A percentile compares a stretch with the other conserved stretches of the same genome.
These are phyloP conservation scores for Nothophoma quercina DNA, from an alignment of 2,329 filamentous ascomycete genomes.

Conservation along the genomic window DNA sequence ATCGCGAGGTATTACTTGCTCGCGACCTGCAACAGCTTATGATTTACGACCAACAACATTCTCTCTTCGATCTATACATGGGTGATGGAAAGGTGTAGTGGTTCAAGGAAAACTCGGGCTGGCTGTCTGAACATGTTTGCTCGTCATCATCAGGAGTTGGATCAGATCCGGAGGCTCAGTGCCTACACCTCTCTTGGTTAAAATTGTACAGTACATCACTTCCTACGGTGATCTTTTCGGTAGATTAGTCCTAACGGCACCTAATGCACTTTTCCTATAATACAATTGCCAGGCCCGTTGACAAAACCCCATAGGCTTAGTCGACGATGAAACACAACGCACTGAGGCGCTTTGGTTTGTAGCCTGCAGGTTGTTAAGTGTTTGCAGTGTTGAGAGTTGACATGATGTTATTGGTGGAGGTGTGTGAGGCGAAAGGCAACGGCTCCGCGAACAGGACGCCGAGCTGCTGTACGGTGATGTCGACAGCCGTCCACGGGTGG, in stretches of 20 bases:
- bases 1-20: too few relatives aligned
- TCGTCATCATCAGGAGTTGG: neutral
- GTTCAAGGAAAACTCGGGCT: neutral
- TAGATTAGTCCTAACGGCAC: neutral
- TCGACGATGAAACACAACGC: too few relatives aligned
- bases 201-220: neutral
- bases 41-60: neutral
- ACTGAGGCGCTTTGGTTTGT: too few relatives aligned
- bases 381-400: neutral
- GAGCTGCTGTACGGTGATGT: constrained; percentile 5
- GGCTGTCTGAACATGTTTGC: constrained; percentile 16
- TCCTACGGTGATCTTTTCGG: neutral
- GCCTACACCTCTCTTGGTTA: neutral
- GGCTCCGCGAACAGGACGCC: constrained; percentile 7
- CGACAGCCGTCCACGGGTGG: neutral
- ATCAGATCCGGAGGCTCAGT: neutral
- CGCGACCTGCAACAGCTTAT: neutral
- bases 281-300: too few relatives aligned
- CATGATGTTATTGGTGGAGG: constrained; percentile 10
- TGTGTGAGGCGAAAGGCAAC: neutral
- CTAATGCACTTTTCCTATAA: neutral
- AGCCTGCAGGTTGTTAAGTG: too few relatives aligned
- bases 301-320: too few relatives aligned
- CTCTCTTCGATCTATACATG: neutral
- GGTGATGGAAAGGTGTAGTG: neutral